These are phyloP conservation scores for Cantharellus anzutake DNA, from an alignment of 768 basidiomycete species.

Conservation along the genomic window DNA sequence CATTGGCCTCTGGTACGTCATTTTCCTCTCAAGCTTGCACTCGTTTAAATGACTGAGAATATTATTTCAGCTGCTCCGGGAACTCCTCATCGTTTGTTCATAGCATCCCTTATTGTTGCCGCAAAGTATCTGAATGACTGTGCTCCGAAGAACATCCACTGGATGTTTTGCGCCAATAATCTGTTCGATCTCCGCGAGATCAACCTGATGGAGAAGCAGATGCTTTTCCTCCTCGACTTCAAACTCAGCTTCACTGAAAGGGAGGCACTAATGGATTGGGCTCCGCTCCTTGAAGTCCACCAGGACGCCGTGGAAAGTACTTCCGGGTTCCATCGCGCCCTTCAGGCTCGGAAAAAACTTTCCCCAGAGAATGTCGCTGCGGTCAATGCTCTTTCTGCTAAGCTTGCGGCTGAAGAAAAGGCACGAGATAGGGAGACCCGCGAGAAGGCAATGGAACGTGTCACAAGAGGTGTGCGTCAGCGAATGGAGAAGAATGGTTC, in stretches of 20 bases:
- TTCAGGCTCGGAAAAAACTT: background rate
- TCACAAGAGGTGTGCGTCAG: background rate
- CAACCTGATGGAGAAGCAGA: conserved; percentile 94
- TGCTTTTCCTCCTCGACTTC: conserved; percentile 81
- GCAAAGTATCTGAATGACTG: conserved; percentile 96
- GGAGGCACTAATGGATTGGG: conserved; percentile 40
- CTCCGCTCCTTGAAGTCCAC: conserved; percentile 27
- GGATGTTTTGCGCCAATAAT: conserved; percentile 50
- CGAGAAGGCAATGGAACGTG: background rate
- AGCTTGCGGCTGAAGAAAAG: background rate
- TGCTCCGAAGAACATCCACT: conserved; percentile 90
- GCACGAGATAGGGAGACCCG: background rate
- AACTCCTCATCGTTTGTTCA: conserved; percentile 87
- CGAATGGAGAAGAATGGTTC: background rate
- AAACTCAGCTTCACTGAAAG: conserved; percentile 78
- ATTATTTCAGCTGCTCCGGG: conserved; percentile 20
- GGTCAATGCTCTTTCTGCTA: background rate
- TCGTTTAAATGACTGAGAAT: conserved; percentile 6
- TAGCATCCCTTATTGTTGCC: conserved; percentile 87
- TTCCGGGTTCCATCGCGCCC: background rate
- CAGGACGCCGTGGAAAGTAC: background rate
- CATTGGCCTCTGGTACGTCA: conserved; percentile 56
- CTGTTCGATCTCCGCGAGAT: conserved; percentile 65
- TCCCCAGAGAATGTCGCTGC: background rate
- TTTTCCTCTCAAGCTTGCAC: conserved; percentile 3